Base-by-base conservation (phyloP, 1,139 yeast species). In the Hansenula sp. region DNA sequence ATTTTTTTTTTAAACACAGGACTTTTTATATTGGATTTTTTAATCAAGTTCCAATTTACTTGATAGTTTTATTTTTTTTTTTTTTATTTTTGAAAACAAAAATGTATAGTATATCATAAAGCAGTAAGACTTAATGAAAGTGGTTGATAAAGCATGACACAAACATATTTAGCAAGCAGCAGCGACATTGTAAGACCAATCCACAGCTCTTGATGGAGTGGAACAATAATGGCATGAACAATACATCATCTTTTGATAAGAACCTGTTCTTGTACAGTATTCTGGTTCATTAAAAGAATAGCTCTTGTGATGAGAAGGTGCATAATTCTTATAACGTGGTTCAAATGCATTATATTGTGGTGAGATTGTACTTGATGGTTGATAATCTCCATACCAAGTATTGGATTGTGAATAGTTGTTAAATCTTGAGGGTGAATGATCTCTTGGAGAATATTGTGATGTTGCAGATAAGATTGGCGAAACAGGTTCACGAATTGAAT, bases 221-320 rank as follows among this genome's bases (percentile, higher is more conserved):
- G 48, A 42, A 34, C 58, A 54, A 42, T 35, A 53, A 22, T 44
- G 43, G 43, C 58, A 54, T 10, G 45, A 38, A 29, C 58, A 54
- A 37, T 46, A 50, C 28, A 40, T 38, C 29, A 42, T 40, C 36
- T 40, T 50, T 21, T 47, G 46, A 26, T 38, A 41, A n/a, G 54
- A 48, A 4, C 58, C 58, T 13, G 56, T 47, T 34, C 45, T 45
- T 14, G 48, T 33, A 35, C 58, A 54, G 38, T 39, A 51, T 8
- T 51, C 54, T 12, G 50, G 51, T 32, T 47, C 52, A 16, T 44
- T 47, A 27, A 43, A 36, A 4, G 53, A 47, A 36, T 45, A 43
- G 12, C 22, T 34, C 40, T 46, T 48, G 13, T 41, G 44, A 35
- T 50, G 56, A 30, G 41, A 36, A n/a, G 26, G 25, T 7, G 16